Evolutionary conservation across 768 basidiomycete species (phyloP), one percentile per base, ranked within the genome.

Genomic region (Trichaptum fuscoviolaceum): DNA sequence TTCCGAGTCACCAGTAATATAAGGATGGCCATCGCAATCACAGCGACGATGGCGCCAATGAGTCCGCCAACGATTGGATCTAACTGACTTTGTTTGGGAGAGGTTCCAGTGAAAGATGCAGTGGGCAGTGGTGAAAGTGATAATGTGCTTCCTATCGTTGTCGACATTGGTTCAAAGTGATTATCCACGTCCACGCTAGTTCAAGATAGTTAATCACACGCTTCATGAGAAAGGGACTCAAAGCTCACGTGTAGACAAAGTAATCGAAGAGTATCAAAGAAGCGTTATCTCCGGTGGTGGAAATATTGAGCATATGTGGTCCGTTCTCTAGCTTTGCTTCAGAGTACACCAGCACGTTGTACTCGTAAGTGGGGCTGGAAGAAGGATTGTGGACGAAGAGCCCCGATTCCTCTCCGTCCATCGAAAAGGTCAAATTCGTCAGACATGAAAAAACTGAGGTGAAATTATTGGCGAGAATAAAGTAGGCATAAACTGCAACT

Each of bases 171-270:
- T 3, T 30, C 30, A 30, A 30, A 30, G 30, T 2, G 4, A 30
- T 3, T 30, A 30, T 30, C 30, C 30, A 30, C 30, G 2, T 8
- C 8, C 2, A 30, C 2, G 30, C n/a, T n/a, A n/a, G n/a, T n/a
- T n/a, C n/a, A 8, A 30, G 30, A 30, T 30, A 30, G 8, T 30
- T 3, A 3, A 8, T 30, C 15, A 52, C 20, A 52, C 5, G 42
- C 42, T 52, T 12, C 42, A 20, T 52, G 10, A 20, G 15, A 52
- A 20, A 3, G 10, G 42, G 42, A 52, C 3, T 6, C 20, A 52
- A 20, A 2, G 66, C 77, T 58, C 61, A 80, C 81, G 78, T 73
- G 69, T 82, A 83, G 15, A 79, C 69, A 64, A 82, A 76, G 52
- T 75, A 74, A 70, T 83, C 82, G 8, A 83, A 69, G 25, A 80